These are phyloP conservation scores for Adansonia grandidieri DNA, from an alignment of 441 rosid species.

Conservation along the genomic window DNA sequence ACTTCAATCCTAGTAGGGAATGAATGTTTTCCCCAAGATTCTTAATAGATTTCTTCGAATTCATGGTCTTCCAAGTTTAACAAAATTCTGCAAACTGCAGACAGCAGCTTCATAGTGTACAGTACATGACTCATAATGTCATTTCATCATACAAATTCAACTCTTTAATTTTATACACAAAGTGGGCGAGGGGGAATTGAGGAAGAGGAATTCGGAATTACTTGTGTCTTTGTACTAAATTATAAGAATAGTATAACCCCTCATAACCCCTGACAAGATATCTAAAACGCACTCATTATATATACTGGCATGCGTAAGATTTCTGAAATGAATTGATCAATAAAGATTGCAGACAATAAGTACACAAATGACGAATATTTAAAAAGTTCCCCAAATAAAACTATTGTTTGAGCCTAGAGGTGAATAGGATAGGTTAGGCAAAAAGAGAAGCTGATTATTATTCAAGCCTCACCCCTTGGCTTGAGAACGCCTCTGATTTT, in stretches of 20 bases:
- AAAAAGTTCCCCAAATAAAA: too few species aligned
- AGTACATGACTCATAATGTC: not conserved
- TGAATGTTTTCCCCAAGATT: slow-evolving; percentile 59
- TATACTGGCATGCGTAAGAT: not conserved
- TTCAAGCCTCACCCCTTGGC: not conserved
- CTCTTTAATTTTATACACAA: too few species aligned
- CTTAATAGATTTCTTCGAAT: slow-evolving; percentile 44
- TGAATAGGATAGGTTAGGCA: too few species aligned
- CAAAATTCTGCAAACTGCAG: not conserved
- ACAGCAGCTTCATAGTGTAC: not conserved
- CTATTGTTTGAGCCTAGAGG: not conserved
- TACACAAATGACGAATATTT: too few species aligned
- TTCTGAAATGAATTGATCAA: not conserved
- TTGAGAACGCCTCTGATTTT: not conserved
- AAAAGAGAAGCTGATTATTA: not conserved
- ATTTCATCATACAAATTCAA: too few species aligned
- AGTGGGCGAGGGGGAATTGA: too few species aligned
- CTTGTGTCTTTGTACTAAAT: too few species aligned
- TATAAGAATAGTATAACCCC: too few species aligned
- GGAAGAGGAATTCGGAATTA: too few species aligned
- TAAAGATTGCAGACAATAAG: not conserved
- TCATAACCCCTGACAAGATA: too few species aligned
- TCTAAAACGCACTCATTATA: too few species aligned
- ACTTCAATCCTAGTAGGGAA: slow-evolving; percentile 70
- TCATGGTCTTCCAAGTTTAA: slow-evolving; percentile 34